A percentile compares a stretch with the other conserved stretches of the same genome.
Conservation (phyloP, 2,329 filamentous ascomycete genomes). For the Chaetomium olivaceum region DNA sequence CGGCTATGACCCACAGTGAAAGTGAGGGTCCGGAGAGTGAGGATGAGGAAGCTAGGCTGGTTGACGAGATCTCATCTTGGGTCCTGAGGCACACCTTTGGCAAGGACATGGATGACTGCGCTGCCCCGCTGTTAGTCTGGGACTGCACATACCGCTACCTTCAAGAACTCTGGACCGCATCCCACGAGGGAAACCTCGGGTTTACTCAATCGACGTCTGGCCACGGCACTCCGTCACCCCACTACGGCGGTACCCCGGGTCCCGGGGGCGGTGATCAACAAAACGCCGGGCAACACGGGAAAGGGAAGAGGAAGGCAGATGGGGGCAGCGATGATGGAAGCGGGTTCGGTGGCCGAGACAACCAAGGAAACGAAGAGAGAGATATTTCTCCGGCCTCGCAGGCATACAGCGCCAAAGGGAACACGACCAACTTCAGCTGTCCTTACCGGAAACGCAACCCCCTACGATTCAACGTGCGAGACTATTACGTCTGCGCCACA, state of each 20-base stretch:
- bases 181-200: constrained; percentile 25
- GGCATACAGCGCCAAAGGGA: constrained; percentile 23
- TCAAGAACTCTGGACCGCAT: constrained; percentile 29
- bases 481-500: constrained; percentile 33
- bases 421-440: constrained; percentile 32
- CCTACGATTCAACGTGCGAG: constrained; percentile 34
- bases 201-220: constrained; percentile 20
- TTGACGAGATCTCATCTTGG: constrained; percentile 32
- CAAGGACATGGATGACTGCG: constrained; percentile 33
- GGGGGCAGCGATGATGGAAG: constrained; percentile 30
- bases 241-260: constrained; percentile 22
- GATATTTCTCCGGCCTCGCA: constrained; percentile 24
- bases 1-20: constrained; percentile 13
- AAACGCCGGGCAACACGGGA: constrained; percentile 15
- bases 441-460: constrained; percentile 34
- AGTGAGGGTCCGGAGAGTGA: constrained; percentile 16
- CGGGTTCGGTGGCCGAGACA: constrained; percentile 25
- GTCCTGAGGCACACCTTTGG: constrained; percentile 31
- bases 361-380: constrained; percentile 24
- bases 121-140: constrained; percentile 30
- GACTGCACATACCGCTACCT: constrained; percentile 33
- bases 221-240: constrained; percentile 24
- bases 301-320: constrained; percentile 33
- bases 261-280: constrained; percentile 20
- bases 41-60: constrained; percentile 28